Evolutionary conservation across 2,329 filamentous ascomycete species (phyloP), one percentile per base, ranked within the genome.

Genomic region (Aspergillus piperis): DNA sequence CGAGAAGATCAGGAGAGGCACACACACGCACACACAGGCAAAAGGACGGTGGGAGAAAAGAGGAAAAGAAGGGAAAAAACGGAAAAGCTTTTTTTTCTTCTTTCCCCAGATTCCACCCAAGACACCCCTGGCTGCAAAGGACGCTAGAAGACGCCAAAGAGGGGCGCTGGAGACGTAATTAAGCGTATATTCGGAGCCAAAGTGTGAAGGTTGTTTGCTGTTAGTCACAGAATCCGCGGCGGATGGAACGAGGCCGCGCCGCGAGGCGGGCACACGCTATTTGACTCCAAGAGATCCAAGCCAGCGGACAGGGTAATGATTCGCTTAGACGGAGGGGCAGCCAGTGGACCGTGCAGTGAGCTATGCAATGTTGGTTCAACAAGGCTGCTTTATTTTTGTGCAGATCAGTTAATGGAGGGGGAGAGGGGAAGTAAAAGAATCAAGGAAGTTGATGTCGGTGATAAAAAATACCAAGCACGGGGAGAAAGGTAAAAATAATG

Each of bases 191-290:
- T 36, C 49, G 41, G 58, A 54, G 57, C 58, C 39, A 53, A 57
- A 63, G 63, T 64, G 63, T 64, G 59, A 55, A 32, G n/a, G n/a
- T 3, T 54, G 57, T 71, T 71, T 71, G 67, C 71, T 73, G 71
- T 75, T 74, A 75, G 73, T 74, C 71, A 75, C 71, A 65, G 68
- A 73, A 71, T 65, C 41, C 19, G 54, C 58, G 56, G 52, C 58
- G 58, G 62, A 63, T 61, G 62, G 58, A 62, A 58, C 61, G 50
- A 61, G 30, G 48, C 54, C 60, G 57, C 42, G 21, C 41, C 54
- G 63, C 48, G 62, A 66, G 54, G 58, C 58, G 59, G 63, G 56
- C 54, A 19, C 32, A 59, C 59, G 41, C 60, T 64, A 54, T 62
- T 36, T 47, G 61, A 52, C 23, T 36, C 42, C 23, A 56, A 56